A percentile compares a stretch with the other conserved stretches of the same genome.
Conservation (phyloP, 1,284 basidiomycete species). For the Chondrostereum purpureum region DNA sequence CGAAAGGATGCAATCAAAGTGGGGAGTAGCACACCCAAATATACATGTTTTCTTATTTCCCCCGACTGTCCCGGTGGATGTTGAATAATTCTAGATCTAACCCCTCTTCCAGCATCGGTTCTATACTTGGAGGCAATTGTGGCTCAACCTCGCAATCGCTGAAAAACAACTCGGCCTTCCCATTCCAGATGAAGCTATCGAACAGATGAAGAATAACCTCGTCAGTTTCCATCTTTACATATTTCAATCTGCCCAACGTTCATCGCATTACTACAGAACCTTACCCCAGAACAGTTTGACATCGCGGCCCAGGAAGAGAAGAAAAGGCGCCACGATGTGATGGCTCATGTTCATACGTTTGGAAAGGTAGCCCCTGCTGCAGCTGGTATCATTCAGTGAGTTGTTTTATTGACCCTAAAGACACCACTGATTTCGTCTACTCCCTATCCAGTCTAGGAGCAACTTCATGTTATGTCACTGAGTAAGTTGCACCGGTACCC, state of each 20-base stretch:
- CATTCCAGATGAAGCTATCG: conserved; percentile 87
- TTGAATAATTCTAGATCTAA: background rate
- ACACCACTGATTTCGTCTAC: conserved; percentile 3
- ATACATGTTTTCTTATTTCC: no score
- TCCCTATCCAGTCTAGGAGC: conserved; percentile 70
- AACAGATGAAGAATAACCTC: conserved; percentile 90
- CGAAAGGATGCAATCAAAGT: no score
- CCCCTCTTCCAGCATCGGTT: conserved; percentile 91
- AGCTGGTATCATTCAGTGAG: conserved; percentile 94
- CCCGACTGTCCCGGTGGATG: background rate
- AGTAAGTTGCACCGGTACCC: conserved; percentile 58
- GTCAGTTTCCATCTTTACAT: conserved; percentile 36
- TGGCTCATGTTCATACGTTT: conserved; percentile 99
- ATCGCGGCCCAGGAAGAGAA: conserved; percentile 94
- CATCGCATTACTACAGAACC: conserved; percentile 49
- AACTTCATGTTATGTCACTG: conserved; percentile 98
- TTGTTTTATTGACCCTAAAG: conserved; percentile 13
- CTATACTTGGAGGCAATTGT: conserved; percentile 93
- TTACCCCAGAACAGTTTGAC: conserved; percentile 89
- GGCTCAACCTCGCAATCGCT: conserved; percentile 94
- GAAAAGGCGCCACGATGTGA: conserved; percentile 96
- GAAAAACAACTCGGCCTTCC: conserved; percentile 93
- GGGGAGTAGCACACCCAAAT: no score
- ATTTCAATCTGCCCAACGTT: conserved; percentile 1
- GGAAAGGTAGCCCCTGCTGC: conserved; percentile 91